phyloP scores from a whole-genome alignment of 257 asterid species.

The Linaria vulgaris region DNA sequence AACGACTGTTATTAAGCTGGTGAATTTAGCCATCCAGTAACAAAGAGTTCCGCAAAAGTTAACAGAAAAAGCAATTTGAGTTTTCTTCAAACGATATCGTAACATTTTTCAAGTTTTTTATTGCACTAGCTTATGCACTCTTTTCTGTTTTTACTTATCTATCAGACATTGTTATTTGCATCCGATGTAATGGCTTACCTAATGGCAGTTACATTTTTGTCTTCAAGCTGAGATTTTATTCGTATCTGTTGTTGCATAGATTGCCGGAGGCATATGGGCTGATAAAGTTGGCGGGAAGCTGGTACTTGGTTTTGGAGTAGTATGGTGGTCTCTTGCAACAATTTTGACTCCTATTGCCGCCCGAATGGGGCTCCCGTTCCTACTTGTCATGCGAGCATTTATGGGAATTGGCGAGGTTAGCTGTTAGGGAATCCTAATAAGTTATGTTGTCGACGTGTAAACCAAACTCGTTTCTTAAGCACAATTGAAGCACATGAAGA shows the following conservation, averaged over 20 bases:
- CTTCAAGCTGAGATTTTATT: slow-evolving; percentile 21
- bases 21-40: too few species aligned
- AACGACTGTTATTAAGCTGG: too few species aligned
- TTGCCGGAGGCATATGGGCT: slow-evolving; percentile 99
- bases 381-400: slow-evolving; percentile 86
- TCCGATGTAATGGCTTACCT: slow-evolving; percentile 10
- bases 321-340: slow-evolving; percentile 99
- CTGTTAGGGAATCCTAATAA: slow-evolving; percentile 25
- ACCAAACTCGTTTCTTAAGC: neutral
- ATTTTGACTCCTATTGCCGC: slow-evolving; percentile 96
- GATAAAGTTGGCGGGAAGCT: slow-evolving; percentile 92
- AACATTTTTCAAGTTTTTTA: neutral
- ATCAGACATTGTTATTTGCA: neutral
- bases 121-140: neutral
- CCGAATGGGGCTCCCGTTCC: slow-evolving; percentile 78
- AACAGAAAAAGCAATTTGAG: neutral
- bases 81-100: slow-evolving; percentile 1
- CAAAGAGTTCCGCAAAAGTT: too few species aligned
- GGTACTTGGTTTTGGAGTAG: slow-evolving; percentile 95
- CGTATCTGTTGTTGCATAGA: slow-evolving; percentile 40
- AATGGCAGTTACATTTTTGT: neutral
- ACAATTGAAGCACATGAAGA: too few species aligned
- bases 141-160: neutral
- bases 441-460: slow-evolving; percentile 10
- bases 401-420: slow-evolving; percentile 99